Percentiles rank a stretch among this genome's conserved stretches.
phyloP scores from a whole-genome alignment of 768 basidiomycete genomes.

The Rhizopogon rudus region DNA sequence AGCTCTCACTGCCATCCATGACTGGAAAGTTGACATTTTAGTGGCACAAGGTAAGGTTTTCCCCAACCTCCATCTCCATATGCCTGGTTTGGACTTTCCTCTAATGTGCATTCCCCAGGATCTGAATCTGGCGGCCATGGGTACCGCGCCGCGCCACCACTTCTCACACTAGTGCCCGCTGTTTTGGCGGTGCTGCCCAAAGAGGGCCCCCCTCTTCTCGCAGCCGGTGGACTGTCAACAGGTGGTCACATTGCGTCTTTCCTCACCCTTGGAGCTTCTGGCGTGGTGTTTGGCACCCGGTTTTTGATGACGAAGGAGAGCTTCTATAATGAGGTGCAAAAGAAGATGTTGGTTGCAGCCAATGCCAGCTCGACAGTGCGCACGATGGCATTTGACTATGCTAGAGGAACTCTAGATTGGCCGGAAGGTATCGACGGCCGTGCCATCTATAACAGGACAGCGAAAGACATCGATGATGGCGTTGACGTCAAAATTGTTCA shows the following conservation, averaged over 20 bases:
- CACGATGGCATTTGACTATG: slow-evolving; percentile 60
- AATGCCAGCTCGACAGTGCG: slow-evolving; percentile 43
- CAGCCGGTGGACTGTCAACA: slow-evolving; percentile 68
- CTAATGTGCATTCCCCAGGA: slow-evolving; percentile 36
- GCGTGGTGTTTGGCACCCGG: slow-evolving; percentile 69
- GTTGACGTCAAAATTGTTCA: slow-evolving; percentile 37
- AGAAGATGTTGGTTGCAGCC: slow-evolving; percentile 46
- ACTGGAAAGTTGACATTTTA: slow-evolving; percentile 71
- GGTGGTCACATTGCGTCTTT: slow-evolving; percentile 63
- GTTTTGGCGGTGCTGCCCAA: slow-evolving; percentile 41
- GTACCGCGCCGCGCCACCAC: slow-evolving; percentile 46
- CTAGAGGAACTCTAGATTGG: slow-evolving; percentile 53
- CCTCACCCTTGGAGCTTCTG: slow-evolving; percentile 64
- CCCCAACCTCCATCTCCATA: slow-evolving; percentile 4
- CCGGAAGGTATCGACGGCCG: slow-evolving; percentile 57
- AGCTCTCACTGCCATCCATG: slow-evolving; percentile 51
- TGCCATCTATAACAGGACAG: slow-evolving; percentile 42
- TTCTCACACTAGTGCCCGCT: slow-evolving; percentile 54
- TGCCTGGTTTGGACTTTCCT: not conserved
- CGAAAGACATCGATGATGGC: slow-evolving; percentile 51
- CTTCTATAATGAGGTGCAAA: slow-evolving; percentile 49
- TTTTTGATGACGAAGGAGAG: slow-evolving; percentile 67
- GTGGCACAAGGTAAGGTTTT: slow-evolving; percentile 65
- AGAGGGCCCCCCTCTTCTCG: slow-evolving; percentile 52
- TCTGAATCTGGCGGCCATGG: slow-evolving; percentile 83